Conservation (phyloP, 2,329 filamentous ascomycete genomes). For the Biscogniauxia sp. region DNA sequence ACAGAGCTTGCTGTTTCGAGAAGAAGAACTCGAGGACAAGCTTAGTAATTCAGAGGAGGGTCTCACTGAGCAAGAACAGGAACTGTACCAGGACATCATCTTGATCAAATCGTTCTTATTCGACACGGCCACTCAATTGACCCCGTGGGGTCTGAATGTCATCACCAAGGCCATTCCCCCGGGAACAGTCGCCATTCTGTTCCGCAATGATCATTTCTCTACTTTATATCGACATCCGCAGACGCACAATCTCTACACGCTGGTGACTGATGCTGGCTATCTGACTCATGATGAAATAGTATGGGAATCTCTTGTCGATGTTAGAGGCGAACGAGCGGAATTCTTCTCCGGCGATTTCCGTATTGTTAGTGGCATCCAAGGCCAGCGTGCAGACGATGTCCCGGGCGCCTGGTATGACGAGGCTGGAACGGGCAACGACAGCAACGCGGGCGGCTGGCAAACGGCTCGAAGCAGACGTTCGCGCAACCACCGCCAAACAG, state of each 20-base stretch:
- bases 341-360: constrained; percentile 91
- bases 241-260: constrained; percentile 70
- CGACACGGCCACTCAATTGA: constrained; percentile 82
- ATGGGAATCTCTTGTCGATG: constrained; percentile 90
- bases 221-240: constrained; percentile 87
- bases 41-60: constrained; percentile 56
- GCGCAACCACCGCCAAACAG: constrained; percentile 22
- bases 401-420: constrained; percentile 18
- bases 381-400: constrained; percentile 14
- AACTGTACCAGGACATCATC: constrained; percentile 77
- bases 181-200: constrained; percentile 84
- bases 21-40: constrained; percentile 85
- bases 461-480: constrained; percentile 46
- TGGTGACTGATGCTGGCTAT: constrained; percentile 94
- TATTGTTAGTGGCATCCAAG: constrained; percentile 63
- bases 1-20: constrained; percentile 82
- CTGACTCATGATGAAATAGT: constrained; percentile 85
- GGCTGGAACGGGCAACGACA: constrained; percentile 15
- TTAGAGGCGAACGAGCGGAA: constrained; percentile 78
- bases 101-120: constrained; percentile 81
- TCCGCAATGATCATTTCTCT: constrained; percentile 96
- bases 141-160: constrained; percentile 73
- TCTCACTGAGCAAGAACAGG: constrained; percentile 71
- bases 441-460: constrained; percentile 50
- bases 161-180: constrained; percentile 69